These are phyloP conservation scores for Fusarium albosuccineum DNA, from an alignment of 2,329 filamentous ascomycete genomes.

Conservation along the genomic window DNA sequence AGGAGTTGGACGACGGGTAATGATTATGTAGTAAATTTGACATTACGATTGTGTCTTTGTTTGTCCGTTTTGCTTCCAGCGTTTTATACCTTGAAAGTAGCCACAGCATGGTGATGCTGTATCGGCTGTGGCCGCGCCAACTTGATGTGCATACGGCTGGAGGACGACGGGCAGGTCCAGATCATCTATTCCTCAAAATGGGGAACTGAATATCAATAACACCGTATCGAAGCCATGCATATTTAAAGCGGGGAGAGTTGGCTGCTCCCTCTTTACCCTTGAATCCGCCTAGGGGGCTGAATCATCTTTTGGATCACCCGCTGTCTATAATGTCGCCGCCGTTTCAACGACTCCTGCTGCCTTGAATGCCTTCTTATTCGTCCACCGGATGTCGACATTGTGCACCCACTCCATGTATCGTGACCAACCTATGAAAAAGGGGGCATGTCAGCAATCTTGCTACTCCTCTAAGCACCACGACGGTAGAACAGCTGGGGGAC, in stretches of 20 bases:
- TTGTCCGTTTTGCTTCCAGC: background rate
- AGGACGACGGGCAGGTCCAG: constrained; percentile 8
- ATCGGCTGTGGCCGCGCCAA: background rate
- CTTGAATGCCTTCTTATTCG: constrained; percentile 73
- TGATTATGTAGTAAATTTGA: constrained; percentile 38
- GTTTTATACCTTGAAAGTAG: background rate
- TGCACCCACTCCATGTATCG: constrained; percentile 97
- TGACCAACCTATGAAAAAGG: constrained; percentile 78
- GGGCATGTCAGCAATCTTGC: constrained; percentile 27
- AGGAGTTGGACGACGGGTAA: constrained; percentile 26
- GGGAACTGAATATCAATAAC: constrained; percentile 34
- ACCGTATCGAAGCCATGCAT: constrained; percentile 40
- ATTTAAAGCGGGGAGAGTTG: constrained; percentile 4
- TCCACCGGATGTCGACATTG: constrained; percentile 76
- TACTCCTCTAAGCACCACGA: background rate
- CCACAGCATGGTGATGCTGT: background rate
- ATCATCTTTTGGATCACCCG: constrained; percentile 2
- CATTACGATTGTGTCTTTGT: constrained; percentile 6
- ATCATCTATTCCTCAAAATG: constrained; percentile 34
- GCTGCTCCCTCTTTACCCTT: constrained; percentile 5
- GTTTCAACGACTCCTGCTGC: constrained; percentile 74
- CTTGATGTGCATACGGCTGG: background rate
- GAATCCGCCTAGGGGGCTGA: background rate
- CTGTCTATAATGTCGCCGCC: constrained; percentile 63
- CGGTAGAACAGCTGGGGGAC: constrained; percentile 45